Evolutionary conservation across 495 filamentous ascomycete species (phyloP).

Genomic region (Neurospora discreta): DNA sequence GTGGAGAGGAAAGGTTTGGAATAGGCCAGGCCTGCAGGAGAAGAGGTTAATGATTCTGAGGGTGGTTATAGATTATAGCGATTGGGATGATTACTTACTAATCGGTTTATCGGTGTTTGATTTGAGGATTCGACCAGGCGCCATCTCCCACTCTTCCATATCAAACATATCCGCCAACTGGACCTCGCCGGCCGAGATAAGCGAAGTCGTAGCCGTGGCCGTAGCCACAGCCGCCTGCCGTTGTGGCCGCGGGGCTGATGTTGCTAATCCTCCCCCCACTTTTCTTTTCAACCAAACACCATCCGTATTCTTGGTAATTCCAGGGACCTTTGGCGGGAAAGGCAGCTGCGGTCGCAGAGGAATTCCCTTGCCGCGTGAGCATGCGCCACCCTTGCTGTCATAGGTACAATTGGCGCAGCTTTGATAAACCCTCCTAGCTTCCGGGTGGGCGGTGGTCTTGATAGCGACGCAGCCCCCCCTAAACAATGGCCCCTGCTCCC

Average conservation of each 20-base stretch:
- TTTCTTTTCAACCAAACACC: background rate
- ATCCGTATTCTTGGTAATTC: background rate
- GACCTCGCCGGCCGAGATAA: conserved; percentile 8
- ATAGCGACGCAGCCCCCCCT: conserved; percentile 5
- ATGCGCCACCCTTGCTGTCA: conserved; percentile 1
- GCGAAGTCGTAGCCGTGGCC: background rate
- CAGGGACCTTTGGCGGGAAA: background rate
- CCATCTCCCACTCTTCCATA: conserved; percentile 29
- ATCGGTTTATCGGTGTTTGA: background rate
- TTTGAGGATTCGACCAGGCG: conserved; percentile 18
- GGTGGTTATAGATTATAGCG: background rate
- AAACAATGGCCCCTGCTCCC: conserved; percentile 6
- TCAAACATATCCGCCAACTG: conserved; percentile 15
- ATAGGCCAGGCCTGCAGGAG: conserved; percentile 15
- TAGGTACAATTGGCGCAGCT: conserved; percentile 15
- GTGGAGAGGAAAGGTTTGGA: conserved; percentile 28
- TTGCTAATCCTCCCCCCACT: background rate
- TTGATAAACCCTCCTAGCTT: conserved; percentile 5
- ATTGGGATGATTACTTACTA: background rate
- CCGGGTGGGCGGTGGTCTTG: background rate
- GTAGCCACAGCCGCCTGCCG: background rate
- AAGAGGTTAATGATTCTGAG: background rate
- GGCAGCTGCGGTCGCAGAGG: background rate
- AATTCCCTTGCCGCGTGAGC: background rate
- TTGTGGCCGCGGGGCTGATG: background rate